phyloP scores from a whole-genome alignment of 2,329 filamentous ascomycete species.

The Xylaria sp. region DNA sequence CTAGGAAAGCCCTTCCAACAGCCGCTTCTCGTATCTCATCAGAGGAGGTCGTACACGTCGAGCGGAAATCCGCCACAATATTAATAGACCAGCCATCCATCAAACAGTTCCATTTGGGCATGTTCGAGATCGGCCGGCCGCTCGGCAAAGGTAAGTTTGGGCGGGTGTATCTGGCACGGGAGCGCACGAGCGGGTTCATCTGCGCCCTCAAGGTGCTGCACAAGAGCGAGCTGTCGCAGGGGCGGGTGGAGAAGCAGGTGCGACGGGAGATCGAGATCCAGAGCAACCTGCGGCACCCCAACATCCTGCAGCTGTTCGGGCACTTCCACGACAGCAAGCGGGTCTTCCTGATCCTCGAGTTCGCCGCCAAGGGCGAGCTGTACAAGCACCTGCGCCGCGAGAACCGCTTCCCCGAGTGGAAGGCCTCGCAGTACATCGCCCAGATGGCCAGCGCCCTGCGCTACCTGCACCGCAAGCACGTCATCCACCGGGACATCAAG shows the following conservation, averaged over 20 bases:
- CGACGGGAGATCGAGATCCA: constrained; percentile 91
- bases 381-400: constrained; percentile 87
- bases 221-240: constrained; percentile 83
- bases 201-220: constrained; percentile 88
- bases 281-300: constrained; percentile 85
- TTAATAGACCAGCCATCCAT: constrained; percentile 66
- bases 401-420: constrained; percentile 84
- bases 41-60: constrained; percentile 61
- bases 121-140: constrained; percentile 92
- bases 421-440: constrained; percentile 85
- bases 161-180: constrained; percentile 84
- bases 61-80: constrained; percentile 59
- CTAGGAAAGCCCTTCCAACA: constrained; percentile 60
- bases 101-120: constrained; percentile 84
- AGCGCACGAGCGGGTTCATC: constrained; percentile 81
- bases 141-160: constrained; percentile 90
- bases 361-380: constrained; percentile 84
- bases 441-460: constrained; percentile 90
- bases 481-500: constrained; percentile 98
- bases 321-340: constrained; percentile 92
- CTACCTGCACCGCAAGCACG: constrained; percentile 95
- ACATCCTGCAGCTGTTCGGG: constrained; percentile 83
- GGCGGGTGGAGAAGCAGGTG: constrained; percentile 84
- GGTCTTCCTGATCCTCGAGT: constrained; percentile 88
- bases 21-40: constrained; percentile 47